Evolutionary conservation across 2,329 filamentous ascomycete genomes (phyloP).

Genomic region (Metarhizium robertsii): DNA sequence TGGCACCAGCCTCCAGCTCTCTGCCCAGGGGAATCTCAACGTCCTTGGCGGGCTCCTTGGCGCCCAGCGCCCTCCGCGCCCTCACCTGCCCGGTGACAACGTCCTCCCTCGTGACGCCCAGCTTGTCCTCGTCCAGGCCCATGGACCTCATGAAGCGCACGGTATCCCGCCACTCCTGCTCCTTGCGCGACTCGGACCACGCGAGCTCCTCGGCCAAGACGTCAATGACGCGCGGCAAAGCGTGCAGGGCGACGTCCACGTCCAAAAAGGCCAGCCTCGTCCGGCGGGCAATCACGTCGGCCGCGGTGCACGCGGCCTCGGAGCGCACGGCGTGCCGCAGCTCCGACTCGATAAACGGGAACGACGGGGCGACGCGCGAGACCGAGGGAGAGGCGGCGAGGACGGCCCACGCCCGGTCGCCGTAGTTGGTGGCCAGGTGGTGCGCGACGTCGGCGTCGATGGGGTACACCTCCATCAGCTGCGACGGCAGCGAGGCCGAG

Average conservation of each 20-base stretch:
- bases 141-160: constrained; percentile 34
- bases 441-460: constrained; percentile 30
- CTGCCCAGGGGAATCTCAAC: not conserved
- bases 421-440: constrained; percentile 32
- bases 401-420: constrained; percentile 61
- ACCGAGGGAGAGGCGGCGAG: constrained; percentile 36
- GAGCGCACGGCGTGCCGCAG: constrained; percentile 62
- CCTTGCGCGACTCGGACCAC: constrained; percentile 52
- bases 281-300: constrained; percentile 61
- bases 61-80: not conserved
- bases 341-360: constrained; percentile 68
- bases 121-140: constrained; percentile 26
- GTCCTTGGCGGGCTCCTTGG: not conserved
- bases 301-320: constrained; percentile 64
- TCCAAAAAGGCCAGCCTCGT: constrained; percentile 70
- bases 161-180: constrained; percentile 45
- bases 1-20: not conserved
- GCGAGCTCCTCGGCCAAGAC: constrained; percentile 61
- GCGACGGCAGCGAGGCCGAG: constrained; percentile 23
- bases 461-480: constrained; percentile 27
- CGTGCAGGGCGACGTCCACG: constrained; percentile 59
- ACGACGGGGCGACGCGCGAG: constrained; percentile 52
- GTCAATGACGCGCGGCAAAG: constrained; percentile 61
- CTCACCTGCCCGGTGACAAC: constrained; percentile 6
- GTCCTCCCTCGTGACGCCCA: constrained; percentile 12